These are phyloP conservation scores for Brassica hybrid DNA, from an alignment of 441 rosid genomes.

Conservation along the genomic window DNA sequence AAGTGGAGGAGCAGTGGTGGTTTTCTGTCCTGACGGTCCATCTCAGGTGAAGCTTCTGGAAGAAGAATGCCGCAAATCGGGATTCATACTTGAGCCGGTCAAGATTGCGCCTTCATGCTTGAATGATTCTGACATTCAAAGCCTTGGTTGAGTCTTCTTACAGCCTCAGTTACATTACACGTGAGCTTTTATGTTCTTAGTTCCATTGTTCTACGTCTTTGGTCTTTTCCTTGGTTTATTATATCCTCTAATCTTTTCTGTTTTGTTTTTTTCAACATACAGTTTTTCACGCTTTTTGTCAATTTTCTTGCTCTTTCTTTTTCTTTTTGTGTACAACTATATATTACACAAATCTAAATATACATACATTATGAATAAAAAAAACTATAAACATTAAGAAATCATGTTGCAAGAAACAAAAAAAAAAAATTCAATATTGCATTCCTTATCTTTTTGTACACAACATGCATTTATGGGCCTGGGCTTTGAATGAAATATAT, in stretches of 20 bases:
- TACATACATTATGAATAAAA: neutral
- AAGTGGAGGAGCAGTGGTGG: constrained; percentile 95
- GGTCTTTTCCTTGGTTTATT: neutral
- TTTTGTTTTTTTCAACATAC: neutral
- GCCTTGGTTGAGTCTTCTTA: constrained; percentile 15
- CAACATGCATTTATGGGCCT: too few species aligned
- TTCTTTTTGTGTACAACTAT: neutral
- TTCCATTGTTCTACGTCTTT: neutral
- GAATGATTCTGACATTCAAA: constrained; percentile 50
- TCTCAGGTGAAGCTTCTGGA: constrained; percentile 69
- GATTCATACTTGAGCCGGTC: constrained; percentile 65
- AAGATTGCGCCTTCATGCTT: constrained; percentile 60
- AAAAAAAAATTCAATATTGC: too few species aligned
- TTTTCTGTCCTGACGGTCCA: constrained; percentile 71
- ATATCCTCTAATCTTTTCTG: neutral
- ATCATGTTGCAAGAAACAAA: neutral
- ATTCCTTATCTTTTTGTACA: too few species aligned
- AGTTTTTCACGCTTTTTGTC: neutral
- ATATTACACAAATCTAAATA: neutral
- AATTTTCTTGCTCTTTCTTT: neutral
- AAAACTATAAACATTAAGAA: neutral
- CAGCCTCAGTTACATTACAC: neutral
- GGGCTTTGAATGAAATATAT: too few species aligned
- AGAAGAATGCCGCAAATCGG: constrained; percentile 70
- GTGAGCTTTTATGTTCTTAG: neutral